Percentiles rank a stretch among this genome's conserved stretches.
phyloP scores from a whole-genome alignment of 805 yeast genomes.

The Aciculoconidium aculeatum region DNA sequence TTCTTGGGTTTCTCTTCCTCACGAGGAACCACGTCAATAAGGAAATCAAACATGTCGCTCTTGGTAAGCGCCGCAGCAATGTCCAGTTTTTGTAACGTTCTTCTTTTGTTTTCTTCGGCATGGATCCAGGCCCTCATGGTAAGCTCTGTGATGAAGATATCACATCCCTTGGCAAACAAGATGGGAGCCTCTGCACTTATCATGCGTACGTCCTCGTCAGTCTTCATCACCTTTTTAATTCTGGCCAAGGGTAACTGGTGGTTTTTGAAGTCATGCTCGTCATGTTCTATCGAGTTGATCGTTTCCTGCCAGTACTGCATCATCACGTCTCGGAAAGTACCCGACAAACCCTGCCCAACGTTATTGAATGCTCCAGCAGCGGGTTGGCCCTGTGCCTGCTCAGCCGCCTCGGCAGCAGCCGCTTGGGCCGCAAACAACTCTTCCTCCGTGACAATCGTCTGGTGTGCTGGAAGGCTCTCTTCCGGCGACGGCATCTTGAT shows the following conservation, averaged over 20 bases:
- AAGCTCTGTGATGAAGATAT: slow-evolving; percentile 90
- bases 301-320: slow-evolving; percentile 98
- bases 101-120: slow-evolving; percentile 91
- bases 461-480: too few species aligned
- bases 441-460: too few species aligned
- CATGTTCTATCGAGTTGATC: slow-evolving; percentile 81
- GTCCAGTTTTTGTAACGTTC: slow-evolving; percentile 91
- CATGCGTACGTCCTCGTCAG: slow-evolving; percentile 96
- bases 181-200: slow-evolving; percentile 98
- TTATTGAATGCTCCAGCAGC: slow-evolving; percentile 72
- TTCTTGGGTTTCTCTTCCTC: slow-evolving; percentile 65
- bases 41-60: slow-evolving; percentile 94
- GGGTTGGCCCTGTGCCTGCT: slow-evolving; percentile 37
- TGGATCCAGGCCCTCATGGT: slow-evolving; percentile 99
- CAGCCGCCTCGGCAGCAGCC: slow-evolving; percentile 44
- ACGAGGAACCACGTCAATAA: slow-evolving; percentile 93
- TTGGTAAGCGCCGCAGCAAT: slow-evolving; percentile 93
- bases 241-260: slow-evolving; percentile 95
- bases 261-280: slow-evolving; percentile 85
- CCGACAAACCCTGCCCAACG: slow-evolving; percentile 88
- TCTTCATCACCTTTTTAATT: slow-evolving; percentile 95
- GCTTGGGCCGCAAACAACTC: slow-evolving; percentile 37
- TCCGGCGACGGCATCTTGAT: too few species aligned
- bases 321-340: slow-evolving; percentile 78
- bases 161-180: slow-evolving; percentile 96